Base-by-base conservation (phyloP, 106 monocot genomes). In the Phalaenopsis aphrodite region DNA sequence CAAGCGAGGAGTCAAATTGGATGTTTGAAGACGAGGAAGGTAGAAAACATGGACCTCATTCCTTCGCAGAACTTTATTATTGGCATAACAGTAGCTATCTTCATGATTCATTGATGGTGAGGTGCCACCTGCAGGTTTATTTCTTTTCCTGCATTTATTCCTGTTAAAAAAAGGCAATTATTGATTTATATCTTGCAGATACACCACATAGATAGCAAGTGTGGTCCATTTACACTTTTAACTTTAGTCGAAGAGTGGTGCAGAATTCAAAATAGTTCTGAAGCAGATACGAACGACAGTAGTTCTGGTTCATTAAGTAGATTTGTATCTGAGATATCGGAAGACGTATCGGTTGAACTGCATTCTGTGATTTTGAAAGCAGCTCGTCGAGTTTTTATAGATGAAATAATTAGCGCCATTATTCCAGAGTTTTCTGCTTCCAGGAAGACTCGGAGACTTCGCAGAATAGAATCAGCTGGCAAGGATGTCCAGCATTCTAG, bases 1-100 rank as follows among this genome's bases (percentile, higher is more conserved):
- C 85, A 76, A 79, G 87, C 39, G 90, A 92, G 61, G 95, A 95
- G 36, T 66, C 85, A 17, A 90, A 90, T 66, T 95, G 95, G 92
- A 88, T 95, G 82, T 92, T 90, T 83, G 92, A 95, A 83, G 95
- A 95, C 83, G 90, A 90, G 75, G 84, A 83, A 75, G 90, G 92
- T n/a, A 82, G 77, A 79, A 88, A 85, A 56, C 90, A 92, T 65
- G 95, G 95, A 5, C 90, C 92, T 65, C 92, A 95, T 86, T 92
- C 95, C 52, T 61, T 95, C 85, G 84, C 83, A 42, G 95, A 95
- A 81, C 91, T 95, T 57, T 84, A 79, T 78, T 95, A 92, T 76
- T 95, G 92, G 95, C 88, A 92, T 84, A 77, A 87, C 55, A 92
- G 83, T 72, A 95, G 84, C 84, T 92, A 92, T 79, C 87, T 95